Evolutionary conservation across 2,329 filamentous ascomycete genomes (phyloP).

Genomic region (Trichoderma cornu-damae): DNA sequence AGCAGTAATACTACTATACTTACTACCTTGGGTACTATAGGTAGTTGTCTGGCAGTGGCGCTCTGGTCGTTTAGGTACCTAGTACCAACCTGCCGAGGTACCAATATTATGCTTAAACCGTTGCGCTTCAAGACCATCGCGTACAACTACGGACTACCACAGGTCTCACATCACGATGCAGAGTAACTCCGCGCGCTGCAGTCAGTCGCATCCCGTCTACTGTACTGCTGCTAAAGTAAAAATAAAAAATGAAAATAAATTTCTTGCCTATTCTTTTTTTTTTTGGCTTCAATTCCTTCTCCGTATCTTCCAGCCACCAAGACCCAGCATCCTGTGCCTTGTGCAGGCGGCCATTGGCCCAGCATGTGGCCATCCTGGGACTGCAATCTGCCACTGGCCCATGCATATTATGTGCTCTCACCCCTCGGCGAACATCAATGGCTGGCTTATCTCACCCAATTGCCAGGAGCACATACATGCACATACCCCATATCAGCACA

Average conservation of each 20-base stretch:
- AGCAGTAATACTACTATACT: too few species aligned
- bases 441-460: constrained; percentile 2
- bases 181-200: too few species aligned
- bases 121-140: too few species aligned
- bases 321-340: constrained; percentile 1
- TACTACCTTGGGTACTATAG: too few species aligned
- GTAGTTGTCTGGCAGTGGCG: too few species aligned
- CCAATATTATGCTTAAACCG: too few species aligned
- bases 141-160: background rate
- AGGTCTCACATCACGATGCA: background rate
- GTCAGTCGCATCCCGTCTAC: background rate
- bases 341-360: constrained; percentile 9
- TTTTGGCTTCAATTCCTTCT: background rate
- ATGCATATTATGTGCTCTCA: constrained; percentile 16
- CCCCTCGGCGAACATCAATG: background rate
- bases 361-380: constrained; percentile 6
- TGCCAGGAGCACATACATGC: background rate
- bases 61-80: too few species aligned
- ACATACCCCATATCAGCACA: background rate
- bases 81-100: too few species aligned
- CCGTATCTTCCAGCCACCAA: constrained; percentile 12
- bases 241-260: too few species aligned
- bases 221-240: background rate
- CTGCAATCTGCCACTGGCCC: constrained; percentile 18
- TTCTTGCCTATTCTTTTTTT: too few species aligned